Evolutionary conservation across 139 green algal species (phyloP), one percentile per base, ranked within the genome.

Genomic region (Nannochloris sp.): DNA sequence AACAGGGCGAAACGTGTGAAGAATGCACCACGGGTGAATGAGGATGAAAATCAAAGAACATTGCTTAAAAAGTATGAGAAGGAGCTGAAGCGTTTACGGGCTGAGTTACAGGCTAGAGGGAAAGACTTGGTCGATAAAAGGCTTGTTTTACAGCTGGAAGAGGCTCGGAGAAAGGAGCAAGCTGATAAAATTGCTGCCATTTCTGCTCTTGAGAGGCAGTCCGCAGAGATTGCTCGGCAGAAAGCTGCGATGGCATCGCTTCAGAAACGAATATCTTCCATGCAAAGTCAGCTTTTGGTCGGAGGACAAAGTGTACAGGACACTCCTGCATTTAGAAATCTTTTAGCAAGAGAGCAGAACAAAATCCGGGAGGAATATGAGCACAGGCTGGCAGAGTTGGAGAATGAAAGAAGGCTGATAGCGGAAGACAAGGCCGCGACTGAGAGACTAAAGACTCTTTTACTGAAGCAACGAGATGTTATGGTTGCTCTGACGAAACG

Each of bases 401-500:
- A 96, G 75, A 59, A 57, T 7, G 88, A 95, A 74, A 71, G 83
- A 48, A 66, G 90, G 46, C 67, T 57, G 18, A 71, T 88, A 23
- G 80, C 85, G 57, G 82, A 92, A 69, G 87, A 94, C 68, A 53
- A 25, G 3, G 66, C 73, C 49, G 64, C 85, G 73, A 87, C 90
- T n/a, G 89, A 93, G 58, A 71, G 83, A 16, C 94, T 95, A 76
- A 94, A 94, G 81, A 69, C 80, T 57, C 85, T 97, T 62, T 83
- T 96, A 71, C 61, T 95, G 43, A 96, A 96, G 78, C 91, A 97
- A 85, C 80, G 91, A 4, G 90, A 97, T 84, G 95, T 97, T 78
- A 97, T 97, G 91, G 94, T 95, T n/a, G 88, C 83, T 4, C 85
- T 97, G 29, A 96, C 91, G 5, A 78, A 80, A 15, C 81, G 90